phyloP scores from a whole-genome alignment of 2,329 filamentous ascomycete genomes.

The Arthrinium puccinioides region DNA sequence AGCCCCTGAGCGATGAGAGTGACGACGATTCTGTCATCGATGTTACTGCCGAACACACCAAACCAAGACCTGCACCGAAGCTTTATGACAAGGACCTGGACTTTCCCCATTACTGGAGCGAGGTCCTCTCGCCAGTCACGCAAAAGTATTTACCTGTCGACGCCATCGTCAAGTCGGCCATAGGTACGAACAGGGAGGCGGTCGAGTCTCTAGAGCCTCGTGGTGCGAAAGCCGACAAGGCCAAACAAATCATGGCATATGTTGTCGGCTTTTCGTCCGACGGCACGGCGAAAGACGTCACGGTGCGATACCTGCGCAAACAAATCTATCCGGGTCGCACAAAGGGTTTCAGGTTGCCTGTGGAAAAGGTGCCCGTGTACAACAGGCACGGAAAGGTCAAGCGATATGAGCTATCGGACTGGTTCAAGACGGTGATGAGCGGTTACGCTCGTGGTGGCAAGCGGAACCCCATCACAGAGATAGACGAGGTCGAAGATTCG shows the following conservation, averaged over 20 bases:
- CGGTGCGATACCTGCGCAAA: conserved; percentile 78
- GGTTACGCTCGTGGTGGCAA: conserved; percentile 53
- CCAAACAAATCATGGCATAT: conserved; percentile 86
- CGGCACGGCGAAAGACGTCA: conserved; percentile 90
- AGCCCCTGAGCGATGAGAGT: conserved; percentile 42
- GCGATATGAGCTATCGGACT: conserved; percentile 72
- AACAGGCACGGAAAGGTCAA: conserved; percentile 71
- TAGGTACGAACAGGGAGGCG: conserved; percentile 67
- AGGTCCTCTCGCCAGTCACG: conserved; percentile 76
- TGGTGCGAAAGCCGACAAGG: conserved; percentile 74
- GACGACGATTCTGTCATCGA: conserved; percentile 56
- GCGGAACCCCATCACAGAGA: conserved; percentile 52
- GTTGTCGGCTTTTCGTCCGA: conserved; percentile 76
- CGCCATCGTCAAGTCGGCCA: conserved; percentile 57
- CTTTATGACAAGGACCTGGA: conserved; percentile 69
- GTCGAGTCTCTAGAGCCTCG: conserved; percentile 74
- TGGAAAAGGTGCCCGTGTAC: conserved; percentile 76
- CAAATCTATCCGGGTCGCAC: conserved; percentile 81
- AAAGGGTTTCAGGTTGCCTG: conserved; percentile 71
- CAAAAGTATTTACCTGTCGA: conserved; percentile 76
- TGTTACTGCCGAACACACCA: conserved; percentile 32
- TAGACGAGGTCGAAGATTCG: conserved; percentile 73
- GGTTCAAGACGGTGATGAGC: conserved; percentile 77
- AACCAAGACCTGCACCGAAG: conserved; percentile 31
- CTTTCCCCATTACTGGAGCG: conserved; percentile 89